Conservation (phyloP, 2,329 filamentous ascomycete genomes). For the Mycosphaerella arachidis region DNA sequence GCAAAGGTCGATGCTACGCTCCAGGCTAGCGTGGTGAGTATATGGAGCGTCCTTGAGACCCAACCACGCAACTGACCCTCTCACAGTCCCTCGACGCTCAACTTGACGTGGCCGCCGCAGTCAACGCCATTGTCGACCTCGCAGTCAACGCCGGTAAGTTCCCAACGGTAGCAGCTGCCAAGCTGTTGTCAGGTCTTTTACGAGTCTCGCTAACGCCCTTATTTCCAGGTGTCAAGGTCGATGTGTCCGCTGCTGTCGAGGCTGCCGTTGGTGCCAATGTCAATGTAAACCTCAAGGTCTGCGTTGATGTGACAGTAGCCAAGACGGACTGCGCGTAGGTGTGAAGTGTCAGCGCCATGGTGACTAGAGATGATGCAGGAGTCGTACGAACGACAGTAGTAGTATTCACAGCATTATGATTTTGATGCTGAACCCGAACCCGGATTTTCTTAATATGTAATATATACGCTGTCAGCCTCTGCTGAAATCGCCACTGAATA, state of each 20-base stretch:
- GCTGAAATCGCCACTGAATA: too few relatives aligned
- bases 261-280: neutral
- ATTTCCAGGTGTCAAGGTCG: neutral
- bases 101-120: neutral
- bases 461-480: too few relatives aligned
- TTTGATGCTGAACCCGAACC: too few relatives aligned
- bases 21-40: neutral
- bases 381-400: too few relatives aligned
- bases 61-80: neutral
- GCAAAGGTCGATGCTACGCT: neutral
- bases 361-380: too few relatives aligned
- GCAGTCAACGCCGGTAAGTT: neutral
- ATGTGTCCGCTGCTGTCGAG: neutral
- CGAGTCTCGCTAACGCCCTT: too few relatives aligned
- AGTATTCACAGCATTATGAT: too few relatives aligned
- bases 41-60: neutral
- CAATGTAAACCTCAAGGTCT: neutral
- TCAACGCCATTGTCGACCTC: neutral
- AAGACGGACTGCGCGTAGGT: too few relatives aligned
- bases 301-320: neutral
- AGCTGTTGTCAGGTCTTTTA: too few relatives aligned
- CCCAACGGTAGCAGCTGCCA: too few relatives aligned
- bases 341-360: too few relatives aligned
- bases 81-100: neutral
- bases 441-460: too few relatives aligned